phyloP scores from a whole-genome alignment of 1,139 yeast genomes.

The Hyphopichia burtonii region DNA sequence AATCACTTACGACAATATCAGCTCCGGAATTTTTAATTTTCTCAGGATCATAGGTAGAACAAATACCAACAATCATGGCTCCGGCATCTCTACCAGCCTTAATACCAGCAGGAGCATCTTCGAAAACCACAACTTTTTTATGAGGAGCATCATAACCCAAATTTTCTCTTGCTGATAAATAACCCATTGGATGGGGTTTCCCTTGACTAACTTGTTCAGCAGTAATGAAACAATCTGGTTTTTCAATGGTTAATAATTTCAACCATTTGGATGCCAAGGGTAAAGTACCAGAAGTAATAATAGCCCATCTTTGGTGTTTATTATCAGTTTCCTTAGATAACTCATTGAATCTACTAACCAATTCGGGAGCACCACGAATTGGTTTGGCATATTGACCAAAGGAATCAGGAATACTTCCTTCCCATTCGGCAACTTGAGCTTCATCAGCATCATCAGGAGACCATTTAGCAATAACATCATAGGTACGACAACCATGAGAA shows the following conservation, averaged over 20 bases:
- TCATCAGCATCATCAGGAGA: constrained; percentile 16
- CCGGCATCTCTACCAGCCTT: constrained; percentile 15
- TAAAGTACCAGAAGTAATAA: constrained; percentile 15
- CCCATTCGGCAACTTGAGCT: constrained; percentile 15
- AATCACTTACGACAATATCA: constrained; percentile 14
- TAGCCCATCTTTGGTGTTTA: constrained; percentile 15
- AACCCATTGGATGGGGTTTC: constrained; percentile 16
- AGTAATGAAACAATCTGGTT: constrained; percentile 15
- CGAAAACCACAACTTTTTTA: constrained; percentile 14
- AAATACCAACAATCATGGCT: constrained; percentile 15
- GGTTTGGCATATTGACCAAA: constrained; percentile 14
- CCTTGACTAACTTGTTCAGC: constrained; percentile 14
- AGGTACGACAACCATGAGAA: constrained; percentile 16
- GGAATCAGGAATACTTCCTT: constrained; percentile 13
- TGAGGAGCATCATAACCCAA: constrained; percentile 14
- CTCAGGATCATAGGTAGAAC: constrained; percentile 14
- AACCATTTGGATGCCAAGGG: constrained; percentile 16
- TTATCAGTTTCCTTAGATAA: constrained; percentile 11
- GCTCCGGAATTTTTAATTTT: constrained; percentile 13
- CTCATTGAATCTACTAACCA: constrained; percentile 12
- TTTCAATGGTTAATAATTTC: constrained; percentile 12
- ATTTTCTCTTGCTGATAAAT: constrained; percentile 12
- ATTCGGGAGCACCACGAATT: constrained; percentile 14
- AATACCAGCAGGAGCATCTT: constrained; percentile 16
- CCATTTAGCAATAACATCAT: constrained; percentile 16